phyloP scores from a whole-genome alignment of 305 asterid genomes.

The Plantago coronopus region DNA sequence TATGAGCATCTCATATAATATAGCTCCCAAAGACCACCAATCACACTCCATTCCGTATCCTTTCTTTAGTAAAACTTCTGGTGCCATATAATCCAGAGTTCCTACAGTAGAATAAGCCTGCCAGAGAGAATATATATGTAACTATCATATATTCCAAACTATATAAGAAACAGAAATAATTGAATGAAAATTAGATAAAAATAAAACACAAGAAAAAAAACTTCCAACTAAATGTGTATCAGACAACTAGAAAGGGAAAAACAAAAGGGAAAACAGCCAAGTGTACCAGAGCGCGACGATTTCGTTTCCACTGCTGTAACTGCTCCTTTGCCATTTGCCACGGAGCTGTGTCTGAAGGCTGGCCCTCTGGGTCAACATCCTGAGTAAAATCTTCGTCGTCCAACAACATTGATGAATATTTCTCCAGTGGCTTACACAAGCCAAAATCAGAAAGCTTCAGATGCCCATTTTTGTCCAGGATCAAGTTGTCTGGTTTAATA shows the following conservation, averaged over 20 bases:
- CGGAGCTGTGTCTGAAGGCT: slow-evolving; percentile 41
- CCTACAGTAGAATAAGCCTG: slow-evolving; percentile 98
- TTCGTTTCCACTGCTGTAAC: slow-evolving; percentile 84
- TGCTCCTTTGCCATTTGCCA: slow-evolving; percentile 97
- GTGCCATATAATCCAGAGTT: slow-evolving; percentile 98
- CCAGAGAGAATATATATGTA: slow-evolving; percentile 5
- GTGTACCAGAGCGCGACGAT: slow-evolving; percentile 86
- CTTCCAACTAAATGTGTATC: slow-evolving; percentile 3
- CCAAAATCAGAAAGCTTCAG: slow-evolving; percentile 96
- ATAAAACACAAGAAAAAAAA: background rate
- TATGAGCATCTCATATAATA: slow-evolving; percentile 83
- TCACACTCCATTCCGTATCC: slow-evolving; percentile 99
- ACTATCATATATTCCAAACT: background rate
- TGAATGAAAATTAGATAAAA: background rate
- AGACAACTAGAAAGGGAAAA: background rate
- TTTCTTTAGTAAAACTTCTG: slow-evolving; percentile 83
- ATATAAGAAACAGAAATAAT: background rate
- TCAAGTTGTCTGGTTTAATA: slow-evolving; percentile 92
- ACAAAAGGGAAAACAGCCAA: slow-evolving; percentile 3
- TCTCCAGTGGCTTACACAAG: slow-evolving; percentile 87
- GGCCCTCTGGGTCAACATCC: slow-evolving; percentile 42
- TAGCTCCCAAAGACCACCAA: slow-evolving; percentile 98
- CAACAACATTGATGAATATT: slow-evolving; percentile 73
- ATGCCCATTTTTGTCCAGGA: slow-evolving; percentile 89
- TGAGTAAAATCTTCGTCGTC: slow-evolving; percentile 68